Base-by-base conservation (phyloP, 805 yeast species). In the Ogataea paraovalis region DNA sequence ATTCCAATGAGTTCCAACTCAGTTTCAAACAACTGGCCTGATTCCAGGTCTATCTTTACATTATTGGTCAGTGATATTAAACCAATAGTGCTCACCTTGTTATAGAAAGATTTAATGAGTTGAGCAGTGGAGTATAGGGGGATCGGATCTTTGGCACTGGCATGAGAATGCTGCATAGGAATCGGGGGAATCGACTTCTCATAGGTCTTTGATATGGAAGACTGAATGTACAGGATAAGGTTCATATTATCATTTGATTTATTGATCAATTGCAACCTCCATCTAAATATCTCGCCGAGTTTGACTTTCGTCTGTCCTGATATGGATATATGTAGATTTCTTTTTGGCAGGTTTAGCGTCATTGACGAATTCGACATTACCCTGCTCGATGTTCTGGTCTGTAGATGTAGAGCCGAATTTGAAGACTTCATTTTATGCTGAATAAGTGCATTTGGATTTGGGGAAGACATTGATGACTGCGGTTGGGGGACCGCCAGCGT, bases 211-310 rank as follows among this genome's bases (percentile, higher is more conserved):
- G 56, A 60, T 7, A 64, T 56, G 8, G 68, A 61, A 10, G 70
- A 61, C 44, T 73, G 75, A 39, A 73, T 66, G 45, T 68, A 70
- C 45, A 86, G 65, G 3, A 86, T 71, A 41, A 85, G 61, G 45
- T 78, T 76, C 50, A 84, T 65, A 21, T 72, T 72, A 5, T 58
- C 66, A n/a, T 65, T 54, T 1, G 86, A 75, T 50, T 73, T 74
- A 67, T 87, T 87, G 44, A 84, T 74, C 1, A 85, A 80, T 55
- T 81, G 85, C 13, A 87, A 71, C 42, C 74, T 74, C 86, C 91
- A 82, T 45, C 71, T 74, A 59, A 78, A 79, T 2, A 72, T 69
- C 37, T 78, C 75, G 2, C 94, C 92, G 9, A 83, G 64, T 53
- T 72, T 69, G 4, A 84, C 80, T 37, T 74, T 71, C 5, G 84